Conservation (phyloP, 164 flowering plant genomes). For the Cinnamomum chago region DNA sequence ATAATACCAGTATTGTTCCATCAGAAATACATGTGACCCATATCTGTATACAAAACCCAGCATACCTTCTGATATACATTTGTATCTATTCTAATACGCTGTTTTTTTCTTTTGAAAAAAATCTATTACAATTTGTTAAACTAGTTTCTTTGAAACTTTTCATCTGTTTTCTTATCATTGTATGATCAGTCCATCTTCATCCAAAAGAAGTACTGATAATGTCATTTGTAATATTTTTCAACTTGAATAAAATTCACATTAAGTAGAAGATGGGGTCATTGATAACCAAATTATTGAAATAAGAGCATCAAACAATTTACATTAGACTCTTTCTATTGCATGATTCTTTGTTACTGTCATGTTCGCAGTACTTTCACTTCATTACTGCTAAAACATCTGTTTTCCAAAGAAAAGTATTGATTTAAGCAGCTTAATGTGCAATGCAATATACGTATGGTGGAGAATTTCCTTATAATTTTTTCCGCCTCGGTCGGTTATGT, state of each 20-base stretch:
- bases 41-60: neutral
- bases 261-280: neutral
- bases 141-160: neutral
- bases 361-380: no score
- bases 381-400: neutral
- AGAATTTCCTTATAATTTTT: no score
- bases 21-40: neutral
- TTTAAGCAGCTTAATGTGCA: neutral
- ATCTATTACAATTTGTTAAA: no score
- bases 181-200: neutral
- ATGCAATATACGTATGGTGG: no score
- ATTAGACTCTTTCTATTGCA: neutral
- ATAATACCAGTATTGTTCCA: no score
- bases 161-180: no score
- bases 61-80: no score
- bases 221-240: neutral
- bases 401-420: neutral
- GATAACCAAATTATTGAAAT: neutral
- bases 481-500: no score
- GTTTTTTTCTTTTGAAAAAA: no score
- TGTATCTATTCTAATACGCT: neutral
- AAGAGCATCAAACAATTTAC: neutral
- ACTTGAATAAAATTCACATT: neutral
- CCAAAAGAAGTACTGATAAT: neutral
- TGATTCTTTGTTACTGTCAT: neutral